Evolutionary conservation across 2,329 filamentous ascomycete species (phyloP).

Genomic region (Sporothrix globosa): DNA sequence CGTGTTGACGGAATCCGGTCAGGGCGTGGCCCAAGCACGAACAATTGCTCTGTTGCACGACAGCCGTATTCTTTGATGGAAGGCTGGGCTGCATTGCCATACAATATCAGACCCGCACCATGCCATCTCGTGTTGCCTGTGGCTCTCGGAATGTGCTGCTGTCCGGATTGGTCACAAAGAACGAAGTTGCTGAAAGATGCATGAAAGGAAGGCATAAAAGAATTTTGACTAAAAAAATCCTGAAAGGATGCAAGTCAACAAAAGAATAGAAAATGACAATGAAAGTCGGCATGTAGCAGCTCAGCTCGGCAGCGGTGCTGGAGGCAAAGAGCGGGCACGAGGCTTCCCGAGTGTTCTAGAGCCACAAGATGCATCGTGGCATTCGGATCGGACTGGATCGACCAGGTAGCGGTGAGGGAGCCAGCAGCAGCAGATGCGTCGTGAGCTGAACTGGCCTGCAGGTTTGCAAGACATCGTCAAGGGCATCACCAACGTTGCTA

Average conservation of each 20-base stretch:
- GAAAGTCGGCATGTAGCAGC: neutral
- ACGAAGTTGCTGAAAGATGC: neutral
- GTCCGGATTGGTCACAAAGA: slow-evolving; percentile 22
- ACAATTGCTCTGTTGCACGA: slow-evolving; percentile 9
- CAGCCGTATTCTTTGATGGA: slow-evolving; percentile 18
- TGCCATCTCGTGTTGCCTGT: slow-evolving; percentile 2
- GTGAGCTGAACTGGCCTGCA: slow-evolving; percentile 7
- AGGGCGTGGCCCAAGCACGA: neutral
- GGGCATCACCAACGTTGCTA: neutral
- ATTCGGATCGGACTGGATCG: slow-evolving; percentile 12
- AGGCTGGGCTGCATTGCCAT: neutral
- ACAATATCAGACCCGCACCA: neutral
- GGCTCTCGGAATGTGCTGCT: neutral
- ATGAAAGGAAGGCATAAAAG: neutral
- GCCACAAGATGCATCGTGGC: slow-evolving; percentile 18
- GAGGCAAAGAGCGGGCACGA: neutral
- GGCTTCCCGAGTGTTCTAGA: neutral
- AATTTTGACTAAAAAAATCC: neutral
- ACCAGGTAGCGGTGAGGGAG: slow-evolving; percentile 20
- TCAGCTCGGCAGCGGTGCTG: neutral
- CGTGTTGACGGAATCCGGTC: slow-evolving; percentile 16
- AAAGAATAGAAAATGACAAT: neutral
- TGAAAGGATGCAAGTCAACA: neutral
- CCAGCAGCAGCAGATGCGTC: neutral
- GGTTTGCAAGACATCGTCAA: slow-evolving; percentile 13